These are phyloP conservation scores for Aspergillus sp. DNA, from an alignment of 2,329 filamentous ascomycete species.

Conservation along the genomic window DNA sequence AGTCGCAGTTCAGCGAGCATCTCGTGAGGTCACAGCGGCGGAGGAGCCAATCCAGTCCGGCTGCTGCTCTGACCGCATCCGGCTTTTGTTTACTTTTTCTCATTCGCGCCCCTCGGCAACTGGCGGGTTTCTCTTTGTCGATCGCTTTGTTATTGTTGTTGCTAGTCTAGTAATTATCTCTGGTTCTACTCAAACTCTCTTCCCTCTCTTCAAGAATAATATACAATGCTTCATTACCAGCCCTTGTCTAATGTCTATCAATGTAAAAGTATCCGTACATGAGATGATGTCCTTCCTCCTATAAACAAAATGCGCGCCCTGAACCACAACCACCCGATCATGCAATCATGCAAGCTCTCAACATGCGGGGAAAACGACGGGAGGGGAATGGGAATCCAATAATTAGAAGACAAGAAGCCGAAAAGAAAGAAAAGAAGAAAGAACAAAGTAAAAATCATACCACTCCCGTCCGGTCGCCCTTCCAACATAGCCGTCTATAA, in stretches of 20 bases:
- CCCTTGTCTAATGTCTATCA: conserved; percentile 3
- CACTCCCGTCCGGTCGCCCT: conserved; percentile 19
- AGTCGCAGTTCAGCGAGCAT: background rate
- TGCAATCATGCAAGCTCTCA: conserved; percentile 8
- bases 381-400: conserved; percentile 5
- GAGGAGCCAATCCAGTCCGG: conserved; percentile 11
- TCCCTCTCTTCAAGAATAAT: no score
- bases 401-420: conserved; percentile 7
- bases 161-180: no score
- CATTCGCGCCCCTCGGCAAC: no score
- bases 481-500: conserved; percentile 28
- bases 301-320: background rate
- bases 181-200: no score
- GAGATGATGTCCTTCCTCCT: background rate
- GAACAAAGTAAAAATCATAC: conserved; percentile 16
- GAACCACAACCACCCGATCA: conserved; percentile 7
- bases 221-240: conserved; percentile 12
- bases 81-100: conserved; percentile 26
- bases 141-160: no score
- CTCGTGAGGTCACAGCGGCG: conserved; percentile 4
- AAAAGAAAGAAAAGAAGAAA: conserved; percentile 10
- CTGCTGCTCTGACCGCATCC: conserved; percentile 20
- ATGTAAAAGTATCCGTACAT: background rate
- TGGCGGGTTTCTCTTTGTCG: no score
- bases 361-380: background rate